Evolutionary conservation across 2,329 filamentous ascomycete species (phyloP), one percentile per base, ranked within the genome.

Genomic region (Aspergillus flavus): DNA sequence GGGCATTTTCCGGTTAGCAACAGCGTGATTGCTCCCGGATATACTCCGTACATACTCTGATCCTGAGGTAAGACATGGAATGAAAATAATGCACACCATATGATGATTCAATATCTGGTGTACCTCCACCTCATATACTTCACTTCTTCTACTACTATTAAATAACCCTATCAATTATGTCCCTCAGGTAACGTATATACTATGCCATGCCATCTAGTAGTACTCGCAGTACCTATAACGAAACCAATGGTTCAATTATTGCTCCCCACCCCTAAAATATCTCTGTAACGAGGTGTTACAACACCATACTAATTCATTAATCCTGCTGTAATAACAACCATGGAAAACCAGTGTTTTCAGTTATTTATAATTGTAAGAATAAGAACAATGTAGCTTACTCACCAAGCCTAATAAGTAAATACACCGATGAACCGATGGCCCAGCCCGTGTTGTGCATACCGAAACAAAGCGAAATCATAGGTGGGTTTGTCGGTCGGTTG

Each of bases 341-440:
- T 55, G 5, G n/a, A 34, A 23, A 39, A 9, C 23, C 19, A 36
- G 7, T 39, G n/a, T 6, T 26, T 6, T 54, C 26, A 30, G 43
- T 26, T 46, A n/a, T 32, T 52, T 23, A 32, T 52, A 32, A 32
- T 46, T 62, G 55, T 32, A 52, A 19, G 46, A 14, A 52, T 21
- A 52, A 32, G 28, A 34, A 55, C 14, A 54, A 21, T 2, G 21
- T 6, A 16, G 56, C 45, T 58, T 36, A 62, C 50, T 48, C 36
- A 39, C 36, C 41, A 61, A 57, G 28, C 41, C 61, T 58, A 54
- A 66, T 57, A 59, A 57, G 67, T 60, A 63, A 65, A 50, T 63
- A 67, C 62, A 65, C 64, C 61, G 66, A 70, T 63, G 59, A 67
- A 61, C 66, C 63, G 62, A 68, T 57, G 54, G 57, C 26, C 21